A percentile compares a stretch with the other conserved stretches of the same genome.
These are phyloP conservation scores for Penicillium bovifimosum DNA, from an alignment of 495 filamentous ascomycete genomes.

Conservation along the genomic window DNA sequence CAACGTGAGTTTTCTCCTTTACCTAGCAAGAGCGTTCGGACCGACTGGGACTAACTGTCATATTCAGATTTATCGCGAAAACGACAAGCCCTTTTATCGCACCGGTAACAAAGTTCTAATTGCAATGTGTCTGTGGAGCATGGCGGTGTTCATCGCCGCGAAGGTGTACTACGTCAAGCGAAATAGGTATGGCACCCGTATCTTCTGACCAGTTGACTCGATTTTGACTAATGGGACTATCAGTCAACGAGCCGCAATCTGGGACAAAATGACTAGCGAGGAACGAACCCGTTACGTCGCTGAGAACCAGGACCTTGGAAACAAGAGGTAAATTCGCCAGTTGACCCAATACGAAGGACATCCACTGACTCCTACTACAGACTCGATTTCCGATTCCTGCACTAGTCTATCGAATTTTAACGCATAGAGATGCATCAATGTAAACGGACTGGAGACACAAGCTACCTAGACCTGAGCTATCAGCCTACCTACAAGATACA, in stretches of 20 bases:
- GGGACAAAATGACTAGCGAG: slow-evolving; percentile 55
- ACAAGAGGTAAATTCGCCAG: slow-evolving; percentile 51
- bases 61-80: slow-evolving; percentile 53
- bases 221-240: background rate
- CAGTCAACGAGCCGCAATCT: slow-evolving; percentile 40
- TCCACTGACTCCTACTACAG: slow-evolving; percentile 19
- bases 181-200: slow-evolving; percentile 43
- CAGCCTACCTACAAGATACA: background rate
- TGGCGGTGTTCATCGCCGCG: slow-evolving; percentile 47
- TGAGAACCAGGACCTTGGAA: slow-evolving; percentile 61
- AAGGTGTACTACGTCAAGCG: slow-evolving; percentile 61
- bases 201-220: background rate
- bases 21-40: background rate
- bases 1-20: slow-evolving; percentile 42
- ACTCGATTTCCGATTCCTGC: slow-evolving; percentile 50
- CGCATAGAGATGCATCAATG: background rate
- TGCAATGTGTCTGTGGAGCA: slow-evolving; percentile 45
- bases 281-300: slow-evolving; percentile 59
- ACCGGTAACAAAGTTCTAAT: slow-evolving; percentile 62
- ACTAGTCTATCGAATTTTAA: slow-evolving; percentile 19
- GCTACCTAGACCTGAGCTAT: background rate
- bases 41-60: background rate
- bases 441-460: background rate
- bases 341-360: background rate
- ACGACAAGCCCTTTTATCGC: slow-evolving; percentile 62